Base-by-base conservation (phyloP, 2,329 filamentous ascomycete species). In the Exophiala spinifera region DNA sequence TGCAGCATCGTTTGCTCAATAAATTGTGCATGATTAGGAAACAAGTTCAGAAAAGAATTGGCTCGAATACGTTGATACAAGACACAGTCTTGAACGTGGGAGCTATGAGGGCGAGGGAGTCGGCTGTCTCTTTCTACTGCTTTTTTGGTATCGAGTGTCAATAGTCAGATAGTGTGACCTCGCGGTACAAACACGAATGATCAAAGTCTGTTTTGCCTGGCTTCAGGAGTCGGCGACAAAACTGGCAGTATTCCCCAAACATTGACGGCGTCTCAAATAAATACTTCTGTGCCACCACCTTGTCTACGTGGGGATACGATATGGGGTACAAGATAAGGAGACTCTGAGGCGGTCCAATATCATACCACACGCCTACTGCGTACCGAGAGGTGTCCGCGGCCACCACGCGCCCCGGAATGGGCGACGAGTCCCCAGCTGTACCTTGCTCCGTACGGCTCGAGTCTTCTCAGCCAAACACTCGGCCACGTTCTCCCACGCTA, bases 61-160 rank as follows among this genome's bases (percentile, higher is more conserved):
- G 48, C 52, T 51, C 52, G 33, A 20, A 52, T 49, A 25, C 25
- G 34, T 37, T 28, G 42, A 43, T 33, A 31, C 40, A 31, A 21
- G 44, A 17, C 21, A 53, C 56, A 59, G 52, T 39, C 50, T 50
- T 55, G 46, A 53, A 21, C 43, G 39, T n/a, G 21, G 28, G 36
- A 11, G 34, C 36, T 39, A 39, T 28, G 47, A 21, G 17, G n/a
- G n/a, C 25, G 48, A 11, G 31, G 20, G 34, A 31, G 1, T 13
- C 40, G 23, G 17, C 25, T 51, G 48, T 48, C 46, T 36, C 23
- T 14, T 43, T 25, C 45, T 47, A n/a, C 11, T 31, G 28, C 33
- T 39, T 15, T 46, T 15, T 46, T 48, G 10, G 23, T 15, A 48
- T 11, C 28, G 14, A 19, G 36, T n/a, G 17, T 15, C 14, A 39